These are phyloP conservation scores for Penicillium sp. DNA, from an alignment of 2,329 filamentous ascomycete genomes.

Conservation along the genomic window DNA sequence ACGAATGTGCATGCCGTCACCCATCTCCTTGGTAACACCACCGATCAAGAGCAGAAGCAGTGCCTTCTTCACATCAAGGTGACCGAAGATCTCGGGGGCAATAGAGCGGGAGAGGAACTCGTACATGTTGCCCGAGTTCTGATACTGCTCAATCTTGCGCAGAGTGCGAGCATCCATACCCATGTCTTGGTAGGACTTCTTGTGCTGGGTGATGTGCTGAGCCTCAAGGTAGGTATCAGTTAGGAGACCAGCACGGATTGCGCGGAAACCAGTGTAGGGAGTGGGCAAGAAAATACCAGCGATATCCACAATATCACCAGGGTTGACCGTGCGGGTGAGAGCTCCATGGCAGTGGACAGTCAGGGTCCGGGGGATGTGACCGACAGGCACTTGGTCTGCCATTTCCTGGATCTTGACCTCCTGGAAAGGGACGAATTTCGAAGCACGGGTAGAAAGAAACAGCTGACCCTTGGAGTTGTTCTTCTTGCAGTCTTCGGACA, in stretches of 20 bases:
- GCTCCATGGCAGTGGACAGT: conserved; percentile 88
- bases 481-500: conserved; percentile 82
- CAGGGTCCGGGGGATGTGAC: conserved; percentile 89
- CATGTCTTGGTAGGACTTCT: conserved; percentile 96
- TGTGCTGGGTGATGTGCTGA: conserved; percentile 91
- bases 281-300: conserved; percentile 95
- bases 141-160: conserved; percentile 80
- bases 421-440: conserved; percentile 96
- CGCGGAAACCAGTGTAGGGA: conserved; percentile 98
- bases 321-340: conserved; percentile 82
- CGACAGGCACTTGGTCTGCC: conserved; percentile 98
- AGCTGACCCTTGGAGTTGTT: conserved; percentile 94
- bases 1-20: conserved; percentile 97
- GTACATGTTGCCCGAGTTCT: conserved; percentile 86
- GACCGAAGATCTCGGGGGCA: conserved; percentile 94
- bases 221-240: conserved; percentile 97
- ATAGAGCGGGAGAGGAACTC: conserved; percentile 95
- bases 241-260: conserved; percentile 90
- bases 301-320: conserved; percentile 90
- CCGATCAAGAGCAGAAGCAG: conserved; percentile 93
- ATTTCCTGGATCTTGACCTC: conserved; percentile 98
- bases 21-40: conserved; percentile 94
- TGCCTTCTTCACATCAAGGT: conserved; percentile 97
- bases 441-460: conserved; percentile 90
- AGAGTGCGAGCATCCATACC: conserved; percentile 77